Evolutionary conservation across 164 flowering plant genomes (phyloP).

Genomic region (Liquidambar formosana): DNA sequence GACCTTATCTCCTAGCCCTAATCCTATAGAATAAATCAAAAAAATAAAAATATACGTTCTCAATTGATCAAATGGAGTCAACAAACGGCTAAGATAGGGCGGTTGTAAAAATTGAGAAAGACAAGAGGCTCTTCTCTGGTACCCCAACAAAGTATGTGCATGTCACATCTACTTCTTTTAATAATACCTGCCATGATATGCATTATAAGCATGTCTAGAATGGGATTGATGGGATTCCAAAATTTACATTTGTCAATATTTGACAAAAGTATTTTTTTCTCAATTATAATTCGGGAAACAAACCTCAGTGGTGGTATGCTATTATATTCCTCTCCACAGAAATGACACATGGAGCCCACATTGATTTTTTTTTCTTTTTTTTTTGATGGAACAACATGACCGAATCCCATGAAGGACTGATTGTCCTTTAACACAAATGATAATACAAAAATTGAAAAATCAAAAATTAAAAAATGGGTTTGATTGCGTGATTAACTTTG

Average conservation of each 20-base stretch:
- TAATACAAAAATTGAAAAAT: background rate
- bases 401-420: conserved; percentile 15
- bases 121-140: background rate
- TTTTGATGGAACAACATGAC: conserved; percentile 1
- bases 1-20: background rate
- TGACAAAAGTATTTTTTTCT: background rate
- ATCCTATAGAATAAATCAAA: background rate
- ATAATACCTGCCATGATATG: background rate
- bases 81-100: background rate
- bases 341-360: background rate
- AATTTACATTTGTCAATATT: background rate
- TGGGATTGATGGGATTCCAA: background rate
- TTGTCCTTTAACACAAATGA: background rate
- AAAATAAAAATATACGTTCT: background rate
- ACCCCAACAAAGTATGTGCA: background rate
- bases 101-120: background rate
- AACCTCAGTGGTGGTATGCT: background rate
- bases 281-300: background rate
- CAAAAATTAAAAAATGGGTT: background rate
- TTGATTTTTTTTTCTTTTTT: too few relatives aligned
- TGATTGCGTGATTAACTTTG: conserved; percentile 7
- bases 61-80: background rate
- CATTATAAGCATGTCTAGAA: background rate
- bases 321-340: too few relatives aligned
- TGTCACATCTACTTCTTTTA: conserved; percentile 1